phyloP scores from a whole-genome alignment of 768 basidiomycete species.

The Macrolepiota albuminosa region DNA sequence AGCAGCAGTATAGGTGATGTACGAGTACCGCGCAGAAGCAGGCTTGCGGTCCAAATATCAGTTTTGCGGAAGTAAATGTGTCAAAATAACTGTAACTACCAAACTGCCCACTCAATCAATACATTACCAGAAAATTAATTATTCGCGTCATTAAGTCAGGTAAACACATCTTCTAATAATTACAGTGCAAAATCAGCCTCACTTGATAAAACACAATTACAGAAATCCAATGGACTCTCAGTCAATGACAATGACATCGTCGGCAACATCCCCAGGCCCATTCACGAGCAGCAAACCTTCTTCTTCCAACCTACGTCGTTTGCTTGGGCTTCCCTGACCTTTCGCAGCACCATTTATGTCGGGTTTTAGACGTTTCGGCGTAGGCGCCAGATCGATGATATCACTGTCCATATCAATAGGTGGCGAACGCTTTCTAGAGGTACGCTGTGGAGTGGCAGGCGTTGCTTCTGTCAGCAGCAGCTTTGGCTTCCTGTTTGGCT shows the following conservation, averaged over 20 bases:
- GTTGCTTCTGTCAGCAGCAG: constrained; percentile 30
- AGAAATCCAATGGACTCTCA: not conserved
- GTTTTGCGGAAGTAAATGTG: too few relatives aligned
- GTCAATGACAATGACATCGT: constrained; percentile 56
- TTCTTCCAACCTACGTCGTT: constrained; percentile 62
- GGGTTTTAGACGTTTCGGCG: constrained; percentile 46
- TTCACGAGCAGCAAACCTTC: constrained; percentile 73
- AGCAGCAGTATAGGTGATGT: too few relatives aligned
- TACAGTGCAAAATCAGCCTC: not conserved
- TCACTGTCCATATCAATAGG: constrained; percentile 52
- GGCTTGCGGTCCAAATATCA: too few relatives aligned
- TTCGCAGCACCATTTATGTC: constrained; percentile 15
- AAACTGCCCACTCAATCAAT: not conserved
- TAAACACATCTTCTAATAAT: not conserved
- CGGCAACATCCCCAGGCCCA: constrained; percentile 48
- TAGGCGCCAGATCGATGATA: constrained; percentile 49
- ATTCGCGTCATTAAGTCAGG: not conserved
- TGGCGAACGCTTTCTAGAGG: constrained; percentile 51
- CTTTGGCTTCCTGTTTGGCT: constrained; percentile 42
- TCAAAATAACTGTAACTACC: too few relatives aligned
- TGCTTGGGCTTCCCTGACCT: constrained; percentile 48
- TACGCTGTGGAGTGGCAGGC: constrained; percentile 37
- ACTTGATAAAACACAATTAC: not conserved
- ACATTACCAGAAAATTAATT: not conserved
- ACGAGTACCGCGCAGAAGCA: too few relatives aligned